Conservation (phyloP, 768 basidiomycete species). For the Rhodotorula kratochvilovae region DNA sequence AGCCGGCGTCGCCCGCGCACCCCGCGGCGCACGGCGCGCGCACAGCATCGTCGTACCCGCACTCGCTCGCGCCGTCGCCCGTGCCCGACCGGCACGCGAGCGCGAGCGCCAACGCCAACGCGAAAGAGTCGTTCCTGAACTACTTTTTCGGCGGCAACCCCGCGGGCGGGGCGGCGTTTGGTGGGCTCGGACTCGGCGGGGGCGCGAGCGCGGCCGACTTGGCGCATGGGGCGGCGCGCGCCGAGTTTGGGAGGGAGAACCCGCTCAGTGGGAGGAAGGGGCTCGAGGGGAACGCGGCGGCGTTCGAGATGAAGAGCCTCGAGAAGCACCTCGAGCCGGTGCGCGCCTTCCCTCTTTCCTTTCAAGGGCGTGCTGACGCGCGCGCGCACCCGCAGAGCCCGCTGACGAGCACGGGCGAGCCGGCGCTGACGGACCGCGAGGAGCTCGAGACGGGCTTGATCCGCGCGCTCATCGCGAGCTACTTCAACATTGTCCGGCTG, state of each 20-base stretch:
- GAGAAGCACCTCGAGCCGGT: constrained; percentile 97
- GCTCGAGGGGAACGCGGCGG: constrained; percentile 72
- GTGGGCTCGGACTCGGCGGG: neutral
- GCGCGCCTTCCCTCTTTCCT: constrained; percentile 49
- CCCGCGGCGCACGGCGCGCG: neutral
- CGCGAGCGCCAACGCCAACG: too few relatives aligned
- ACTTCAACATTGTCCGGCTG: constrained; percentile 93
- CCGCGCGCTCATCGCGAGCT: constrained; percentile 86
- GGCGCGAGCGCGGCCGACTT: neutral
- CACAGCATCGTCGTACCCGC: too few relatives aligned
- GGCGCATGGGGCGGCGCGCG: neutral
- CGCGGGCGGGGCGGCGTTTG: neutral
- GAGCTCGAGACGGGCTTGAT: constrained; percentile 97
- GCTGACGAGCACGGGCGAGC: constrained; percentile 52
- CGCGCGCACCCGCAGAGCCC: too few relatives aligned
- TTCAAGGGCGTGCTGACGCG: too few relatives aligned
- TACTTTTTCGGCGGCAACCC: constrained; percentile 84
- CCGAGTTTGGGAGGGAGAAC: constrained; percentile 28
- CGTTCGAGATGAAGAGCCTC: constrained; percentile 97
- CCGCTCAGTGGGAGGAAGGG: constrained; percentile 49
- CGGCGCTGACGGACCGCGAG: constrained; percentile 70
- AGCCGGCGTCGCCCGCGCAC: neutral
- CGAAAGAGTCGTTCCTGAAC: constrained; percentile 88
- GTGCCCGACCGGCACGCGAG: constrained; percentile 11
- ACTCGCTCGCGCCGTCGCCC: too few relatives aligned